These are phyloP conservation scores for Castanea sativa DNA, from an alignment of 306 rosid species.

Conservation along the genomic window DNA sequence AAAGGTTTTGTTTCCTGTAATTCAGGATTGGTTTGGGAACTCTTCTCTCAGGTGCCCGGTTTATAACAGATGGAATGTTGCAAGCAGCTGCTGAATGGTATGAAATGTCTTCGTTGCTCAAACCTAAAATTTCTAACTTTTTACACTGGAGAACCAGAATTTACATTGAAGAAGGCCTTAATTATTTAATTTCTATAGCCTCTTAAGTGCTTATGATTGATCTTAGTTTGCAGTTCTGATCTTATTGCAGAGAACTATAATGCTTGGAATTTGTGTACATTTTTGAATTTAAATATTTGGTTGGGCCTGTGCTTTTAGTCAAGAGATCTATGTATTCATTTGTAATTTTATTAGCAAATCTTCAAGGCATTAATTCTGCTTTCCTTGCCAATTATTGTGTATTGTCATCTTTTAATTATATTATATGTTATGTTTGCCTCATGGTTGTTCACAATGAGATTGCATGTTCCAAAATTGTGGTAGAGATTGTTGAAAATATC, in stretches of 20 bases:
- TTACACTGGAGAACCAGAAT: neutral
- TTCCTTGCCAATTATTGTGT: neutral
- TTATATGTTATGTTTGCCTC: neutral
- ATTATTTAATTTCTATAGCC: neutral
- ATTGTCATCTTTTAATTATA: neutral
- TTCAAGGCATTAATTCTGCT: neutral
- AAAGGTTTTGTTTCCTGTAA: constrained; percentile 23
- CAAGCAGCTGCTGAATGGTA: constrained; percentile 99
- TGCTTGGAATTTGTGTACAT: neutral
- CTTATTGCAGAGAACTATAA: neutral
- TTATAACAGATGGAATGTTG: constrained; percentile 91
- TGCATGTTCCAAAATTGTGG: neutral
- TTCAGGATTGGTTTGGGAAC: constrained; percentile 96
- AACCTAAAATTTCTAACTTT: neutral
- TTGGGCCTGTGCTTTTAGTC: neutral
- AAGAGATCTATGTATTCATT: neutral
- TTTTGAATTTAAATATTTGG: neutral
- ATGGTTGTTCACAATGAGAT: neutral
- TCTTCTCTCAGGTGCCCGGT: constrained; percentile 84
- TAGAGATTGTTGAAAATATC: neutral
- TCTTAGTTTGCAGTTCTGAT: neutral
- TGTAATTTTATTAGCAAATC: neutral
- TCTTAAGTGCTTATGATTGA: neutral
- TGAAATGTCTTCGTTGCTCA: neutral
- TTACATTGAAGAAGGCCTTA: neutral